Conservation (phyloP, 768 basidiomycete species). For the Suillus plorans region DNA sequence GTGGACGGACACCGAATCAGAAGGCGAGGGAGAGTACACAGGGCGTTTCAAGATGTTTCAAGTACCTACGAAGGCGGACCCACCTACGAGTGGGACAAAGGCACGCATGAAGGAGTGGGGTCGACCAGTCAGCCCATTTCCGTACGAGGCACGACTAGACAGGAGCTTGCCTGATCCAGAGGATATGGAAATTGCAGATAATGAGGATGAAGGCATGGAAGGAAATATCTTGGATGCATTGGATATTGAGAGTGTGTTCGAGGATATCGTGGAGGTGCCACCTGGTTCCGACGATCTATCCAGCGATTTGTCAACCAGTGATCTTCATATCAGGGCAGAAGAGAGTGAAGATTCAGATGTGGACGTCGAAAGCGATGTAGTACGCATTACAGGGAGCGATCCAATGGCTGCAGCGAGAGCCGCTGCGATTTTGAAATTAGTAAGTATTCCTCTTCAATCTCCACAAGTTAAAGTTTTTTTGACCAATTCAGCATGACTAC, state of each 20-base stretch:
- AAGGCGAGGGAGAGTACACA: slow-evolving; percentile 59
- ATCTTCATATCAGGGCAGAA: neutral
- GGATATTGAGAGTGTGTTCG: slow-evolving; percentile 1
- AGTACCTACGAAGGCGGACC: slow-evolving; percentile 64
- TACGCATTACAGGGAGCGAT: slow-evolving; percentile 84
- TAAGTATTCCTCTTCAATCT: slow-evolving; percentile 33
- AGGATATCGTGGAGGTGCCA: slow-evolving; percentile 5
- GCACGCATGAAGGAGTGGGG: slow-evolving; percentile 61
- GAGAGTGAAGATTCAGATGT: slow-evolving; percentile 31
- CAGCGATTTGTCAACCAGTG: neutral
- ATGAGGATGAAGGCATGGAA: slow-evolving; percentile 15
- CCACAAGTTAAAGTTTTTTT: neutral
- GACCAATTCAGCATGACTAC: slow-evolving; percentile 67
- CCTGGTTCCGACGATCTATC: neutral
- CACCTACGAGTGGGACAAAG: slow-evolving; percentile 56
- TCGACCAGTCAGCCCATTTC: slow-evolving; percentile 69
- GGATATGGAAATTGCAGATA: slow-evolving; percentile 1
- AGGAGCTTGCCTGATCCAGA: slow-evolving; percentile 19
- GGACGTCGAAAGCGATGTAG: slow-evolving; percentile 45
- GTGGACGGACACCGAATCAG: slow-evolving; percentile 24
- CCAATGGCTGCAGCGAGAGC: slow-evolving; percentile 86
- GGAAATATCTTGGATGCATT: slow-evolving; percentile 3
- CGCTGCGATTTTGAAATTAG: slow-evolving; percentile 90
- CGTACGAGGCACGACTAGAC: slow-evolving; percentile 35
- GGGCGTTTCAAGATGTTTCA: slow-evolving; percentile 56